Evolutionary conservation across 164 flowering plant genomes (phyloP).

Genomic region (Tinospora cordifolia): DNA sequence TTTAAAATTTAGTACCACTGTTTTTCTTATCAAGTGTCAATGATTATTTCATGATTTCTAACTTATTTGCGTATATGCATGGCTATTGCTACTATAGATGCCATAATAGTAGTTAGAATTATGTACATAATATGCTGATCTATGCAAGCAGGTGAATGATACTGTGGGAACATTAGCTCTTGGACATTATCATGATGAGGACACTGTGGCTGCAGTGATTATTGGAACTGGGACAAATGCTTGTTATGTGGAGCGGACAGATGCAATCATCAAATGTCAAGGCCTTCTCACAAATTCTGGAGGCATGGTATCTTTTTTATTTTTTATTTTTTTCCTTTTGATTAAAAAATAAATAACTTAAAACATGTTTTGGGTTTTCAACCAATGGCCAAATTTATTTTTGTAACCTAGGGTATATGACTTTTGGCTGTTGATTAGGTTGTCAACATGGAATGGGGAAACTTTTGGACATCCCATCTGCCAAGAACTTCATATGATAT

Average conservation of each 20-base stretch:
- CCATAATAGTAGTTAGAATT: background rate
- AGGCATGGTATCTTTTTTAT: conserved; percentile 55
- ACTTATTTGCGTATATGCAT: background rate
- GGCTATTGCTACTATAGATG: background rate
- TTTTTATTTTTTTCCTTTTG: background rate
- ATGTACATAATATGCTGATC: conserved; percentile 10
- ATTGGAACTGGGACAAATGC: conserved; percentile 97
- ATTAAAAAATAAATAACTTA: no score
- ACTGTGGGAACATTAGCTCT: conserved; percentile 91
- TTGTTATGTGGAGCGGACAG: conserved; percentile 81
- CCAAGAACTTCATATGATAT: conserved; percentile 81
- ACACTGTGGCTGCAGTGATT: conserved; percentile 87
- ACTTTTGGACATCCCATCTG: conserved; percentile 88
- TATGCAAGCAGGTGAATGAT: conserved; percentile 68
- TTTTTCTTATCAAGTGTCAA: background rate
- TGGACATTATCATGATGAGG: conserved; percentile 80
- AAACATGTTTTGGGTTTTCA: background rate
- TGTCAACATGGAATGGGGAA: conserved; percentile 95
- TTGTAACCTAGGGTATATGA: background rate
- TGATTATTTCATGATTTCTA: background rate
- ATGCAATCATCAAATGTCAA: conserved; percentile 84
- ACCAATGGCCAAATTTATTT: background rate
- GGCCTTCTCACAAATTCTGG: conserved; percentile 77
- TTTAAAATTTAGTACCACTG: no score
- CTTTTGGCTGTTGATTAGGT: conserved; percentile 36